phyloP scores from a whole-genome alignment of 352 stramenopile genomes.

The Peronospora farinosa region DNA sequence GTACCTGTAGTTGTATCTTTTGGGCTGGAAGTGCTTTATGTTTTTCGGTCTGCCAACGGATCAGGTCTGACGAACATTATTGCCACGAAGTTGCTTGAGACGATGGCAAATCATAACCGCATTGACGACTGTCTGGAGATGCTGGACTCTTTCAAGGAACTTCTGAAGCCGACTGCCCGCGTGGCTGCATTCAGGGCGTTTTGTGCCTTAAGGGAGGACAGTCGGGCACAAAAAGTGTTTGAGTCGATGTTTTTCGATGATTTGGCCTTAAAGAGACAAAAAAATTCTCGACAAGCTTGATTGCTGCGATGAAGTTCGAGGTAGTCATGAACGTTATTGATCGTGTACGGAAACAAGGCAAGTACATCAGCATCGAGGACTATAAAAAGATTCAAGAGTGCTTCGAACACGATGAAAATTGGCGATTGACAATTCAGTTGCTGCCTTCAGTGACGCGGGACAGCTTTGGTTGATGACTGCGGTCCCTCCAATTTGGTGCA shows the following conservation, averaged over 20 bases:
- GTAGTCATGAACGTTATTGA: slow-evolving; percentile 3
- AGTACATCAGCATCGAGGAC: not conserved
- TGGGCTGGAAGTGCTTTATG: slow-evolving; percentile 13
- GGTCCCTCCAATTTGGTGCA: too few relatives aligned
- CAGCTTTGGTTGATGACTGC: too few relatives aligned
- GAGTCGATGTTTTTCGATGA: slow-evolving; percentile 7
- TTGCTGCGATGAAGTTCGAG: slow-evolving; percentile 9
- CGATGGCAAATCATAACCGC: slow-evolving; percentile 10
- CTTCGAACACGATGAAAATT: slow-evolving; percentile 4
- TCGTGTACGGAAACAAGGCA: slow-evolving; percentile 1
- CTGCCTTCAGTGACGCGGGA: slow-evolving; percentile 4
- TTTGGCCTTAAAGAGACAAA: not conserved
- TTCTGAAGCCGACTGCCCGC: slow-evolving; percentile 5
- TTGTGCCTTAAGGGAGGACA: not conserved
- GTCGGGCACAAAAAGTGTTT: slow-evolving; percentile 5
- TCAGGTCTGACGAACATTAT: slow-evolving; percentile 6
- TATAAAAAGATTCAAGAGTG: slow-evolving; percentile 1
- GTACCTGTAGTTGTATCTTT: slow-evolving; percentile 4
- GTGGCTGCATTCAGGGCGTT: slow-evolving; percentile 8
- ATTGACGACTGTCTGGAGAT: slow-evolving; percentile 12
- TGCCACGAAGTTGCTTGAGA: slow-evolving; percentile 9
- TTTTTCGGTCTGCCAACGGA: slow-evolving; percentile 6
- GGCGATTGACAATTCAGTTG: slow-evolving; percentile 2
- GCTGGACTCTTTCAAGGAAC: slow-evolving; percentile 13
- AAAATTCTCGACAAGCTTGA: slow-evolving; percentile 4